phyloP scores from a whole-genome alignment of 139 green algal genomes.

The Chlorella vulgaris region DNA sequence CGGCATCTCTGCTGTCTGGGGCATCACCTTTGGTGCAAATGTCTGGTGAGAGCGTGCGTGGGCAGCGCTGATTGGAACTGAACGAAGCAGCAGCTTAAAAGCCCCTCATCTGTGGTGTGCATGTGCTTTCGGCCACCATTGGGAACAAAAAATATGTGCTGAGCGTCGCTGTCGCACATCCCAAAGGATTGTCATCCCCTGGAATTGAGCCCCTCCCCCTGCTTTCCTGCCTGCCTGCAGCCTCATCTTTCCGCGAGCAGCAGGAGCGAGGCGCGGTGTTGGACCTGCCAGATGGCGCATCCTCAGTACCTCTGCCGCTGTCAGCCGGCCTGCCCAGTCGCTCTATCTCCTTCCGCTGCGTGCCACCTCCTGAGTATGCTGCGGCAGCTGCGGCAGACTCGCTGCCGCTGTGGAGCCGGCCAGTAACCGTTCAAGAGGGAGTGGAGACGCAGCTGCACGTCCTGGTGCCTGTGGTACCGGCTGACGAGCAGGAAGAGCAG shows the following conservation, averaged over 20 bases:
- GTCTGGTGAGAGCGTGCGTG: background rate
- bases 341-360: conserved; percentile 30
- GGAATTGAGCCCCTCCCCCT: background rate
- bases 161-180: too few relatives aligned
- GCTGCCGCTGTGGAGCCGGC: conserved; percentile 37
- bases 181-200: background rate
- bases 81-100: background rate
- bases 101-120: background rate
- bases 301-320: conserved; percentile 44
- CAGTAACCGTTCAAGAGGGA: background rate
- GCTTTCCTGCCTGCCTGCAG: background rate
- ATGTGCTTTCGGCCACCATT: too few relatives aligned
- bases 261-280: conserved; percentile 10
- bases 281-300: conserved; percentile 39
- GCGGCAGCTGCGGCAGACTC: background rate
- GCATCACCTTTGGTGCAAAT: background rate
- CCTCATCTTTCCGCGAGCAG: conserved; percentile 24
- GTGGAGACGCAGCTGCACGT: conserved; percentile 31
- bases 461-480: conserved; percentile 34
- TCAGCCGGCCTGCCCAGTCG: conserved; percentile 2
- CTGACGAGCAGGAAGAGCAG: background rate
- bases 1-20: background rate
- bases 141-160: too few relatives aligned
- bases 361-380: conserved; percentile 6
- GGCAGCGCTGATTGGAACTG: too few relatives aligned